These are phyloP conservation scores for Clonostachys rosea DNA, from an alignment of 2,329 filamentous ascomycete species.

Conservation along the genomic window DNA sequence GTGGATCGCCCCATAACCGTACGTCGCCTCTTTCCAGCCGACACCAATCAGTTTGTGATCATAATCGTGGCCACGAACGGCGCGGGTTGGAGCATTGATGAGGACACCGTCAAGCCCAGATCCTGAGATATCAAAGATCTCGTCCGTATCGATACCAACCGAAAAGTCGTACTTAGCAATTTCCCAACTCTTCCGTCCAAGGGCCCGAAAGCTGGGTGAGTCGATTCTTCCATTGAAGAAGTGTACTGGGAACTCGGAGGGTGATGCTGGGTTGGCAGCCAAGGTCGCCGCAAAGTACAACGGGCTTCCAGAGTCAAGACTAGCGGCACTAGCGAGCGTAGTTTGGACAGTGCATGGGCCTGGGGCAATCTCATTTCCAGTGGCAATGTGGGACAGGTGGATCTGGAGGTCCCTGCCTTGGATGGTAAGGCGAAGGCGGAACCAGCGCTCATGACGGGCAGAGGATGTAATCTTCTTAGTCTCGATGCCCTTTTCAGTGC, in stretches of 20 bases:
- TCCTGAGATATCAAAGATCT: slow-evolving; percentile 17
- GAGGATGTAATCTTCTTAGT: neutral
- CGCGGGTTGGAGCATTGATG: slow-evolving; percentile 23
- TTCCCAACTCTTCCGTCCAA: slow-evolving; percentile 2
- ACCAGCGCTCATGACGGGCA: slow-evolving; percentile 3
- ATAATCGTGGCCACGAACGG: slow-evolving; percentile 23
- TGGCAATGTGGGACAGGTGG: slow-evolving; percentile 3
- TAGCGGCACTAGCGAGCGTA: neutral
- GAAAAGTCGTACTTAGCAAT: slow-evolving; percentile 13
- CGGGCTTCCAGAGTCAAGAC: neutral
- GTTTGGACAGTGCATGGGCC: neutral
- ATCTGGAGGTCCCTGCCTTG: slow-evolving; percentile 1
- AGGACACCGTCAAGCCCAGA: slow-evolving; percentile 14
- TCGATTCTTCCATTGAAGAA: slow-evolving; percentile 12
- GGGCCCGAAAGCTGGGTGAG: slow-evolving; percentile 5
- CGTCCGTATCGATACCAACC: slow-evolving; percentile 11
- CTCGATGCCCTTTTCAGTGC: neutral
- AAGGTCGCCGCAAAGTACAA: slow-evolving; percentile 4
- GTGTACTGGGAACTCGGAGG: neutral
- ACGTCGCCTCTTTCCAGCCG: slow-evolving; percentile 22
- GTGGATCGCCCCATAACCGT: slow-evolving; percentile 27
- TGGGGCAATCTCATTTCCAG: slow-evolving; percentile 2
- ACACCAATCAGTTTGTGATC: slow-evolving; percentile 13
- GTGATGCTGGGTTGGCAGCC: neutral
- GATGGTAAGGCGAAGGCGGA: slow-evolving; percentile 2